Evolutionary conservation across 1,284 basidiomycete genomes (phyloP).

Genomic region (Marasmius tenuissimus): DNA sequence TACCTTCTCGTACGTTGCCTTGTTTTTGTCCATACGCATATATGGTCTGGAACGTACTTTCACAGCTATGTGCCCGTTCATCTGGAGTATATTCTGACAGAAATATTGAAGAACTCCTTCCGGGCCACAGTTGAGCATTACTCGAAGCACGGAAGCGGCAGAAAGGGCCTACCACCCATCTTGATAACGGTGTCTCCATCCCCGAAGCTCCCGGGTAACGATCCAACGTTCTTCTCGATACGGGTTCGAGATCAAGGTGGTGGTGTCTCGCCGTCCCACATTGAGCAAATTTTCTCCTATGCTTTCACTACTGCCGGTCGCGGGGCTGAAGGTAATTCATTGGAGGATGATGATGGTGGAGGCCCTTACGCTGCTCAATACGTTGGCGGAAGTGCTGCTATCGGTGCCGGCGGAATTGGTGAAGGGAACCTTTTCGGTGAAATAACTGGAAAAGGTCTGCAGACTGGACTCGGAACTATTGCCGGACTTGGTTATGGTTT

Average conservation of each 20-base stretch:
- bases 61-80: slow-evolving; percentile 84
- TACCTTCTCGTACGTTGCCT: slow-evolving; percentile 70
- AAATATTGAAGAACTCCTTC: slow-evolving; percentile 88
- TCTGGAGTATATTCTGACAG: slow-evolving; percentile 86
- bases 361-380: slow-evolving; percentile 76
- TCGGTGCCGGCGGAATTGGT: slow-evolving; percentile 48
- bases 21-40: slow-evolving; percentile 15
- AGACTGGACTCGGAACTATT: slow-evolving; percentile 72
- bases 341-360: slow-evolving; percentile 43
- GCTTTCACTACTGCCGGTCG: slow-evolving; percentile 85
- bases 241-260: slow-evolving; percentile 86
- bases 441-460: slow-evolving; percentile 74
- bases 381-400: slow-evolving; percentile 66
- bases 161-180: slow-evolving; percentile 57
- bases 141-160: slow-evolving; percentile 38
- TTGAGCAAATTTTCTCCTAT: slow-evolving; percentile 84
- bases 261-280: slow-evolving; percentile 73
- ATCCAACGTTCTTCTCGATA: slow-evolving; percentile 63
- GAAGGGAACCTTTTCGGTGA: slow-evolving; percentile 69
- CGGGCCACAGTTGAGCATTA: slow-evolving; percentile 86
- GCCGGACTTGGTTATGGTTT: slow-evolving; percentile 84
- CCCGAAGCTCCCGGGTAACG: slow-evolving; percentile 27
- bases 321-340: slow-evolving; percentile 30
- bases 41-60: slow-evolving; percentile 13
- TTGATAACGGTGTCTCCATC: slow-evolving; percentile 72